Evolutionary conservation across 2,329 filamentous ascomycete genomes (phyloP).

Genomic region (Hypoxylon sp.): DNA sequence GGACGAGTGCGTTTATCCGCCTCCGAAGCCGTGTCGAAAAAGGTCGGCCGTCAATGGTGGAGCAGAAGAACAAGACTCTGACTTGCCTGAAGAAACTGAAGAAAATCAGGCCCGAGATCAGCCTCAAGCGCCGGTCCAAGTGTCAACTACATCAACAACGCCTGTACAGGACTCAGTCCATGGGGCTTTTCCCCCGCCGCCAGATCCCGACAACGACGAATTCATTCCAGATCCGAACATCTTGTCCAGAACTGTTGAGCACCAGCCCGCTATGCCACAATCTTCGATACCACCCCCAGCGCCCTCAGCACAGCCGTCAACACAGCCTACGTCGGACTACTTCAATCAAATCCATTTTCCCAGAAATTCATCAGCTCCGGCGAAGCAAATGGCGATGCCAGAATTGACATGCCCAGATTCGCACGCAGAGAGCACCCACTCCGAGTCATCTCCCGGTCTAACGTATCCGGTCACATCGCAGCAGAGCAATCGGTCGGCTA

Average conservation of each 20-base stretch:
- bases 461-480: slow-evolving; percentile 28
- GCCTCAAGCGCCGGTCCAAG: background rate
- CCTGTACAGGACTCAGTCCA: slow-evolving; percentile 10
- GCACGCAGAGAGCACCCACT: slow-evolving; percentile 24
- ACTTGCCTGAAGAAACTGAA: slow-evolving; percentile 30
- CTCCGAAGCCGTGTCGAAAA: slow-evolving; percentile 41
- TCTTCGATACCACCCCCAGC: slow-evolving; percentile 22
- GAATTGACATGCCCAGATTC: slow-evolving; percentile 33
- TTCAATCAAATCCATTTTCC: slow-evolving; percentile 30
- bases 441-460: slow-evolving; percentile 25
- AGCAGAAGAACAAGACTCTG: slow-evolving; percentile 31
- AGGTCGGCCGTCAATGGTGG: slow-evolving; percentile 39
- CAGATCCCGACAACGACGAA: slow-evolving; percentile 44
- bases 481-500: slow-evolving; percentile 13
- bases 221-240: slow-evolving; percentile 47
- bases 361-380: slow-evolving; percentile 15
- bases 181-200: slow-evolving; percentile 8
- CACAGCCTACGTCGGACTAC: slow-evolving; percentile 33
- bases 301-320: background rate
- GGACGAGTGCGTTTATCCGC: slow-evolving; percentile 43
- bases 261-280: slow-evolving; percentile 27
- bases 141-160: background rate
- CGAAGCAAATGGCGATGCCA: slow-evolving; percentile 13
- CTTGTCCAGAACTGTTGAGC: slow-evolving; percentile 39
- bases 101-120: slow-evolving; percentile 13